Base-by-base conservation (phyloP, 805 yeast species). In the Wickerhamomyces pijperi region DNA sequence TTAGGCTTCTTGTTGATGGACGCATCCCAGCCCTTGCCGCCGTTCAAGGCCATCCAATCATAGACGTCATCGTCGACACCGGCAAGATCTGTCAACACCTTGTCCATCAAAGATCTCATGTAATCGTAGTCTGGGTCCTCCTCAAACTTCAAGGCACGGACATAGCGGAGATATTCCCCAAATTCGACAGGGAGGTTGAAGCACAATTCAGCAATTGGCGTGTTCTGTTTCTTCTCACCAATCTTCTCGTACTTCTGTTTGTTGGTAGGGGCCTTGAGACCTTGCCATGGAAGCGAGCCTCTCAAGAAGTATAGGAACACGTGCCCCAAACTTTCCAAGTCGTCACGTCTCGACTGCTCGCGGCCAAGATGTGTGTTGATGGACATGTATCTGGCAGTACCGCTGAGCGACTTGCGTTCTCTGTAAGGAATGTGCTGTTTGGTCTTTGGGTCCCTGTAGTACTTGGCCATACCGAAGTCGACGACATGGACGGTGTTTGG, bases 261-360 rank as follows among this genome's bases (percentile, higher is more conserved):
- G 57, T 82, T 82, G n/a, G 85, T 82, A 42, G 86, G 86, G 2
- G 90, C 92, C 59, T 82, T 82, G 43, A 82, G 63, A n/a, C 94
- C 94, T 61, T 82, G 94, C 94, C 94, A 82, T 35, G 94, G 94
- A 54, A 82, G 67, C 45, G 77, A 80, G 21, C 94, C 92, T 53
- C 83, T 71, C 40, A 82, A 59, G 51, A 82, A 82, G 58, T 82
- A 82, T 55, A 82, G 74, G 54, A 82, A 82, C 1, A 82, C 92
- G 60, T 82, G 92, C 15, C 90, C 92, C 49, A 82, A 62, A 8
- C 83, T 76, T 60, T 82, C 94, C 51, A 82, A 67, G 58, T 82
- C 94, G 56, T 82, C 94, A 59, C 94, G 64, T 62, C 94, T 70
- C 50, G 80, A 76, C 56, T 82, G 94, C 55, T 82, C 94, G 51